These are phyloP conservation scores for Pleurotus giganteus DNA, from an alignment of 768 basidiomycete genomes.

Conservation along the genomic window DNA sequence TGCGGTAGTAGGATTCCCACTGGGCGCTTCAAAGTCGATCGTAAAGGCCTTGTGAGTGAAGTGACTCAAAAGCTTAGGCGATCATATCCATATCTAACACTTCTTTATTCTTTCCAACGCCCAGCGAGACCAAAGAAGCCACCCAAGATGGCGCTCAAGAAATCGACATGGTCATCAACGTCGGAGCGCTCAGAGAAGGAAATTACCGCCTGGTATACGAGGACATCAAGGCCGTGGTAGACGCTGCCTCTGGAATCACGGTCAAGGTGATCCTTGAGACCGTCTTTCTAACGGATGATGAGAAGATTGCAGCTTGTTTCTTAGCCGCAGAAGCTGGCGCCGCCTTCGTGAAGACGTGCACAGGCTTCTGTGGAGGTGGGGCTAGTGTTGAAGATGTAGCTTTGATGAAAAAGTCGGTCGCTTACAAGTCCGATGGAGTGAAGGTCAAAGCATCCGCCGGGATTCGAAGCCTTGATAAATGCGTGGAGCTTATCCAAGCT, in stretches of 20 bases:
- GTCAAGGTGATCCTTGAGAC: constrained; percentile 58
- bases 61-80: background rate
- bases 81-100: background rate
- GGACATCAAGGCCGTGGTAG: constrained; percentile 39
- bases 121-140: constrained; percentile 48
- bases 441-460: constrained; percentile 54
- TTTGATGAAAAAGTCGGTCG: constrained; percentile 41
- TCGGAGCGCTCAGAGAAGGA: constrained; percentile 41
- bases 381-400: constrained; percentile 43
- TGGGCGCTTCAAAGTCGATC: constrained; percentile 42
- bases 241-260: constrained; percentile 26
- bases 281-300: constrained; percentile 38
- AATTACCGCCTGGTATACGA: constrained; percentile 33
- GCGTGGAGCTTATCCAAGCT: constrained; percentile 43
- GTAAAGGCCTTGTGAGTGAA: constrained; percentile 45
- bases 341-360: constrained; percentile 52
- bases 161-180: constrained; percentile 51
- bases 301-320: constrained; percentile 46
- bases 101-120: no score
- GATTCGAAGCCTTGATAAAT: constrained; percentile 44
- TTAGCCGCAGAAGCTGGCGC: constrained; percentile 50
- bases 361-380: constrained; percentile 47
- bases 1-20: constrained; percentile 50
- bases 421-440: constrained; percentile 31
- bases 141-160: constrained; percentile 46